phyloP scores from a whole-genome alignment of 805 yeast genomes.

The Saccharomycopsis sp. region DNA sequence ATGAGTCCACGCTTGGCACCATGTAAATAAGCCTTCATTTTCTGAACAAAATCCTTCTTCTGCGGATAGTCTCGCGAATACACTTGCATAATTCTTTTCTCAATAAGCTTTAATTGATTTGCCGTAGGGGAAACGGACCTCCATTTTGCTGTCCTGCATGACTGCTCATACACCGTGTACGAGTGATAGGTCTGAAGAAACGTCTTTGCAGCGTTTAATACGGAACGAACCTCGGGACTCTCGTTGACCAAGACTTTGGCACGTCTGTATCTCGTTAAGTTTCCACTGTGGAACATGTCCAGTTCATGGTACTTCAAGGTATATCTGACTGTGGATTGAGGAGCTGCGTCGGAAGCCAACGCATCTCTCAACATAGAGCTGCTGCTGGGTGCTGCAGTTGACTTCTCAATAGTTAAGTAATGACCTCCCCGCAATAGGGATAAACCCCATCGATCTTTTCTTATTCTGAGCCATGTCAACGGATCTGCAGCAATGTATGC shows the following conservation, averaged over 20 bases:
- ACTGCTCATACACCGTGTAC: not conserved
- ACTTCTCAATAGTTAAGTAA: not conserved
- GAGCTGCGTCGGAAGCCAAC: not conserved
- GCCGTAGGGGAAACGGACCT: constrained; percentile 26
- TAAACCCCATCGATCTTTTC: not conserved
- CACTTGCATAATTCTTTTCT: constrained; percentile 15
- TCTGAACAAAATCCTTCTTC: not conserved
- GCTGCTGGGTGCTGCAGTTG: not conserved
- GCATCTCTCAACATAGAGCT: not conserved
- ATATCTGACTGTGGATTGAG: not conserved
- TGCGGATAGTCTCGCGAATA: not conserved
- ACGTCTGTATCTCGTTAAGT: constrained; percentile 12
- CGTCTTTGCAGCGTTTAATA: not conserved
- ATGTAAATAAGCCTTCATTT: not conserved
- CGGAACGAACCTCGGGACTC: not conserved
- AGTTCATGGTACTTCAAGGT: constrained; percentile 12
- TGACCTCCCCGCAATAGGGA: not conserved
- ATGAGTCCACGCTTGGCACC: not conserved
- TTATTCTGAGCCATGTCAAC: not conserved
- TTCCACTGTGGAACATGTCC: constrained; percentile 15
- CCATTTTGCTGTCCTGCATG: constrained; percentile 27
- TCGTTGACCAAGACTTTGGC: constrained; percentile 7
- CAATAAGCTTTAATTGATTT: constrained; percentile 25
- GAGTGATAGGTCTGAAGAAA: constrained; percentile 24
- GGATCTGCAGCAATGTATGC: not conserved